Percentiles rank a stretch among this genome's conserved stretches.
Evolutionary conservation across 2,329 filamentous ascomycete genomes (phyloP).

Genomic region (Colletotrichum simmondsii): DNA sequence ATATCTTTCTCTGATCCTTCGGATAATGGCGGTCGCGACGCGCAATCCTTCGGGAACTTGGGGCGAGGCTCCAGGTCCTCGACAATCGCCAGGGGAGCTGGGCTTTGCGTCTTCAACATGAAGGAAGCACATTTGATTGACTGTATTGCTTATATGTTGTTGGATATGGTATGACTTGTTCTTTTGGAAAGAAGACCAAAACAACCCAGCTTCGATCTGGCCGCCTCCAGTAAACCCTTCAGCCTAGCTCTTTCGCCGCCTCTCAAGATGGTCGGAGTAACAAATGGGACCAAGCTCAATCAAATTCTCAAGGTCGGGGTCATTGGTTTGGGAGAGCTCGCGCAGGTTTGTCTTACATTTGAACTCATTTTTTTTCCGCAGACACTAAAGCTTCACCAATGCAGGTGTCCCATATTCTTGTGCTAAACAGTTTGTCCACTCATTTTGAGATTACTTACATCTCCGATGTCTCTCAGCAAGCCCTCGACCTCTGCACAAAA

Average conservation of each 20-base stretch:
- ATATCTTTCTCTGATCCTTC: neutral
- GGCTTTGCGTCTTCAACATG: neutral
- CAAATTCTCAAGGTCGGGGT: neutral
- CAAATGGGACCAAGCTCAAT: neutral
- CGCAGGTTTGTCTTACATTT: neutral
- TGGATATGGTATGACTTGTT: neutral
- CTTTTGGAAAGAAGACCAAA: neutral
- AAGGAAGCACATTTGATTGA: neutral
- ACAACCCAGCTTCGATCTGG: neutral
- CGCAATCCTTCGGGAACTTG: neutral
- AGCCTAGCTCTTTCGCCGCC: neutral
- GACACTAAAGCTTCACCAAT: neutral
- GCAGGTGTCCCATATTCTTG: conserved; percentile 64
- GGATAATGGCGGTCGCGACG: neutral
- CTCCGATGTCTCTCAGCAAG: conserved; percentile 58
- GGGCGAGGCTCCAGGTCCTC: neutral
- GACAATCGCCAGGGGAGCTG: neutral
- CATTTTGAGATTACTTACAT: conserved; percentile 58
- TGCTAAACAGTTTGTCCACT: conserved; percentile 53
- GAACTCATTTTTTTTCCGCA: neutral
- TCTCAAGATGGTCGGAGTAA: neutral
- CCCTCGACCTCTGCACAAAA: conserved; percentile 39
- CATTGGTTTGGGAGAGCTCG: neutral
- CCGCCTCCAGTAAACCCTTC: neutral
- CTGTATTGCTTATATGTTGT: neutral